Evolutionary conservation across 257 asterid genomes (phyloP).

Genomic region (Echium plantagineum): DNA sequence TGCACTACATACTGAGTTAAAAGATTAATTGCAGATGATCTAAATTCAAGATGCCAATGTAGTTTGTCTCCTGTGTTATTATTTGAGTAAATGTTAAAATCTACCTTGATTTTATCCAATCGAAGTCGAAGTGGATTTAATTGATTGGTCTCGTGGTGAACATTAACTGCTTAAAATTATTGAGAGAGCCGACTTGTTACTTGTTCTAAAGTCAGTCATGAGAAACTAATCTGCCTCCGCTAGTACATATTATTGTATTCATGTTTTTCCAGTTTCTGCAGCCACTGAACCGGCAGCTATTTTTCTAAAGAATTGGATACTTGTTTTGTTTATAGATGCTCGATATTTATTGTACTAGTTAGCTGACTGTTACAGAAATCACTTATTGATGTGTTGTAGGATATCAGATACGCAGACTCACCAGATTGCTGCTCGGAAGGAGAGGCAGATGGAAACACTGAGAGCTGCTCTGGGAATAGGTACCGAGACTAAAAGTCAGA

Average conservation of each 20-base stretch:
- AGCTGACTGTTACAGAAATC: neutral
- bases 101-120: no score
- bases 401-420: conserved; percentile 81
- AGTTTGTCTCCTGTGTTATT: no score
- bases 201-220: neutral
- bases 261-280: neutral
- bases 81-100: no score
- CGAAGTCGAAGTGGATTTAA: neutral
- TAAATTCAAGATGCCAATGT: no score
- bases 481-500: conserved; percentile 26
- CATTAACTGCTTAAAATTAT: neutral
- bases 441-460: conserved; percentile 72
- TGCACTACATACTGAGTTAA: no score
- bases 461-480: conserved; percentile 84
- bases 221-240: neutral
- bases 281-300: neutral
- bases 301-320: no score
- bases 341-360: no score
- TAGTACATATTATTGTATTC: neutral
- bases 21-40: no score
- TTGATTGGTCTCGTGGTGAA: no score
- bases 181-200: neutral
- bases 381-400: conserved; percentile 26
- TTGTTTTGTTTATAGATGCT: neutral
- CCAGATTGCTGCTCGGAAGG: conserved; percentile 82